phyloP scores from a whole-genome alignment of 345 rosid genomes.

The Rubroshorea leprosula region DNA sequence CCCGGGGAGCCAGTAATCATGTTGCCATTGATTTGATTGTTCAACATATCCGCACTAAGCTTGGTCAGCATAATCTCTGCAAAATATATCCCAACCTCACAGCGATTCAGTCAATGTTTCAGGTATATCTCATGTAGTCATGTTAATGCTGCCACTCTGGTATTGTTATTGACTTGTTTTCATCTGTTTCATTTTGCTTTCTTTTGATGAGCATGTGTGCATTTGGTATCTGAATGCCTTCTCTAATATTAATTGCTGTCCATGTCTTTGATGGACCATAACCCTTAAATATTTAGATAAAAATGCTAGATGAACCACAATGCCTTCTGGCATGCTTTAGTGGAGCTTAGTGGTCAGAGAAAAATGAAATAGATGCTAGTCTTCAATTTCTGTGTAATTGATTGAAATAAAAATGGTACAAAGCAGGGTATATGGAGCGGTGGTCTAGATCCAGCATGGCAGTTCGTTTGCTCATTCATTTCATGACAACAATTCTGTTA shows the following conservation, averaged over 20 bases:
- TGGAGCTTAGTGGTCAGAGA: not conserved
- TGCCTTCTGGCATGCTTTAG: not conserved
- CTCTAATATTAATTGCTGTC: conserved; percentile 3
- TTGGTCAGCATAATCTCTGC: conserved; percentile 93
- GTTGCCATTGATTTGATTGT: conserved; percentile 95
- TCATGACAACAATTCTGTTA: not conserved
- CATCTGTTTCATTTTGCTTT: conserved; percentile 2
- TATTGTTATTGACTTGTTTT: not conserved
- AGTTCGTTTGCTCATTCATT: not conserved
- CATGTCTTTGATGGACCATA: not conserved
- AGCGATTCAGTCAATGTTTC: conserved; percentile 85
- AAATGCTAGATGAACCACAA: not conserved
- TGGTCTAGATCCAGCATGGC: not conserved
- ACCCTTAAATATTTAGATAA: conserved; percentile 1
- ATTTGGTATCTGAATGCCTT: not conserved
- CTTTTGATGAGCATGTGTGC: conserved; percentile 3
- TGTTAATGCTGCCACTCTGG: not conserved
- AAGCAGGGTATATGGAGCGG: not conserved
- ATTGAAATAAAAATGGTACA: not conserved
- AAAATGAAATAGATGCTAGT: not conserved
- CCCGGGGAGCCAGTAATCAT: conserved; percentile 92
- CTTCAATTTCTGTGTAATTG: not conserved
- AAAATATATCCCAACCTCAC: conserved; percentile 76
- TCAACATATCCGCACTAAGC: conserved; percentile 91
- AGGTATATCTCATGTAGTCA: conserved; percentile 56